Evolutionary conservation across 1,284 basidiomycete genomes (phyloP), one percentile per base, ranked within the genome.

Genomic region (Ceratobasidium sp.): DNA sequence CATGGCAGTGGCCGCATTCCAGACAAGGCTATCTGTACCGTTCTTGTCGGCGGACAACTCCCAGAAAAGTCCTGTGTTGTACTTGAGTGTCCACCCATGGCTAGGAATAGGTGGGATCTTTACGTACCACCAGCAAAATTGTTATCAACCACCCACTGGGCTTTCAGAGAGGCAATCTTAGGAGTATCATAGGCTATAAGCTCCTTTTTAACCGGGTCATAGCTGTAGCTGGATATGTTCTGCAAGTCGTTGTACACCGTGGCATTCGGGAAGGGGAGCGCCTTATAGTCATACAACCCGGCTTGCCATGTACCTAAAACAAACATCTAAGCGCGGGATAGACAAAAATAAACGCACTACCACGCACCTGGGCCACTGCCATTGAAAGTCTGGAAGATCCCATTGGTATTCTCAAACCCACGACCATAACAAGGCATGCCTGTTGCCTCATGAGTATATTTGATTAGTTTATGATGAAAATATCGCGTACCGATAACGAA

Each of bases 351-450:
- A n/a, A 69, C 74, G 64, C 36, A 81, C 80, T 62, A 81, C 9
- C 79, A 86, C 0, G 88, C 88, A 9, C 91, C 91, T 36, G 91
- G 87, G 1, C 93, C 93, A 72, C 92, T 86, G 41, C 92, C 92
- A 58, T 79, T 86, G 83, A 89, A 97, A 0, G 92, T 79, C 57
- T 85, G 79, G 6, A 92, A 92, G 41, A 94, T 85, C 0, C 94
- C 94, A 52, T 80, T 79, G 32, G 43, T 0, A 93, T 52, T n/a
- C 39, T 43, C 21, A 80, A 97, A 97, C 0, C 91, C 89, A 73
- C 92, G 89, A 0, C 94, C 94, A 77, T 95, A 95, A 1, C 93
- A 81, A 1, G 94, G 94, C 78, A 95, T 89, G 21, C 91, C 90
- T 90, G 52, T 10, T 3, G 16, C 39, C 21, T 10, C 14, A 10